Conservation (phyloP, 768 basidiomycete species). For the Suillus ampliporus region DNA sequence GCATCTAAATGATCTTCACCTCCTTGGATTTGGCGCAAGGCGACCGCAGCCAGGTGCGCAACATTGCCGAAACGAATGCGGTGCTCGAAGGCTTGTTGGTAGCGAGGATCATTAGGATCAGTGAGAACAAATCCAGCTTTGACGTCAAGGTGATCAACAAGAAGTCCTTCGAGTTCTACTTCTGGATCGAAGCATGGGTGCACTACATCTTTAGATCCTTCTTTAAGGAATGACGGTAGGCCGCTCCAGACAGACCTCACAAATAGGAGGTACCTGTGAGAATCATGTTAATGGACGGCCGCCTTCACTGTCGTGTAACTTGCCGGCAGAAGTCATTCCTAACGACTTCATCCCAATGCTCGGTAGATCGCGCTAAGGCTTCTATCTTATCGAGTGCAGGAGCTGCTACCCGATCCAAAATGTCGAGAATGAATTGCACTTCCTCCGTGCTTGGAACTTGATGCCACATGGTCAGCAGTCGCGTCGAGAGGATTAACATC, state of each 20-base stretch:
- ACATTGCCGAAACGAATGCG: constrained; percentile 71
- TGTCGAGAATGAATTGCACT: constrained; percentile 78
- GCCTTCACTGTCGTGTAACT: constrained; percentile 20
- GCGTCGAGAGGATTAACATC: not conserved
- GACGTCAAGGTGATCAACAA: constrained; percentile 69
- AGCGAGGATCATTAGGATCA: constrained; percentile 75
- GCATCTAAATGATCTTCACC: constrained; percentile 90
- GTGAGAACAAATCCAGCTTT: constrained; percentile 77
- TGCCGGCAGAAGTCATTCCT: constrained; percentile 89
- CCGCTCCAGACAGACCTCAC: constrained; percentile 81
- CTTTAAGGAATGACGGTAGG: constrained; percentile 70
- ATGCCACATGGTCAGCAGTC: constrained; percentile 24
- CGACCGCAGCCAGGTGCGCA: constrained; percentile 67
- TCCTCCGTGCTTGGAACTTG: constrained; percentile 53
- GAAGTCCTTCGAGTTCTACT: constrained; percentile 69
- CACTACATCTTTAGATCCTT: constrained; percentile 58
- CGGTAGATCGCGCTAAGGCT: constrained; percentile 50
- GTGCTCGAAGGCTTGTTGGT: constrained; percentile 63
- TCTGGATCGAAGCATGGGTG: constrained; percentile 65
- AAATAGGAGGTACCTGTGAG: constrained; percentile 65
- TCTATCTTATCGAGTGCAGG: constrained; percentile 76
- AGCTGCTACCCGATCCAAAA: constrained; percentile 69
- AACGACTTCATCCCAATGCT: constrained; percentile 65
- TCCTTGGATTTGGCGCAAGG: constrained; percentile 62
- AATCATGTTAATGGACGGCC: constrained; percentile 12